These are phyloP conservation scores for Nothophoma quercina DNA, from an alignment of 2,329 filamentous ascomycete genomes.

Conservation along the genomic window DNA sequence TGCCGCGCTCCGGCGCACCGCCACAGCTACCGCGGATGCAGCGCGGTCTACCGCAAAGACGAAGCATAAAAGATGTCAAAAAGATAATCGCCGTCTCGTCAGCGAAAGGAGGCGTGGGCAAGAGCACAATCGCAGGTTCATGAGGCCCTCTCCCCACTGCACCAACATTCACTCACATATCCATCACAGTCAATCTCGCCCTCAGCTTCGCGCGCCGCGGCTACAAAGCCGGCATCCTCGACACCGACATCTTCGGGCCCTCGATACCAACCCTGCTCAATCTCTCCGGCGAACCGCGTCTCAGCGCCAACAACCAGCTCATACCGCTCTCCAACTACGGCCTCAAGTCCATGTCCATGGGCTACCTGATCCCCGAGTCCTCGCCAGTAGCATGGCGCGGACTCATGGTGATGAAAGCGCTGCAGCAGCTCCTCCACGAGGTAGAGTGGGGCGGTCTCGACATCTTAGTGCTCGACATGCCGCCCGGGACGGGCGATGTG, in stretches of 20 bases:
- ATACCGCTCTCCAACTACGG: slow-evolving; percentile 93
- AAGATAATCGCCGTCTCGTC: slow-evolving; percentile 98
- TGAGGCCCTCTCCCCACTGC: background rate
- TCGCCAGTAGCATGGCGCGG: slow-evolving; percentile 94
- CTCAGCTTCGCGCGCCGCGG: slow-evolving; percentile 85
- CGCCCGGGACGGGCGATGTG: slow-evolving; percentile 93
- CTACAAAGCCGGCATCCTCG: slow-evolving; percentile 83
- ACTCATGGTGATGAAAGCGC: slow-evolving; percentile 95
- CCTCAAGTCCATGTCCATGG: slow-evolving; percentile 98
- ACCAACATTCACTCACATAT: background rate
- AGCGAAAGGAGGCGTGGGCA: slow-evolving; percentile 97
- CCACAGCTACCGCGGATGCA: slow-evolving; percentile 76
- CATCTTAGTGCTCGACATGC: slow-evolving; percentile 86
- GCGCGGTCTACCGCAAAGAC: slow-evolving; percentile 80
- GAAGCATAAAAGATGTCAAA: slow-evolving; percentile 81
- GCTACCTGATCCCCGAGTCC: slow-evolving; percentile 81
- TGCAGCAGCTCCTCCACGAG: slow-evolving; percentile 93
- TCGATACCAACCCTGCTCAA: slow-evolving; percentile 91
- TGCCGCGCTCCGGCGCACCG: slow-evolving; percentile 75
- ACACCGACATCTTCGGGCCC: slow-evolving; percentile 96
- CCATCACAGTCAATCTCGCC: slow-evolving; percentile 72
- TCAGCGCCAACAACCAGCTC: slow-evolving; percentile 75
- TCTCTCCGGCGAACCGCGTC: slow-evolving; percentile 77
- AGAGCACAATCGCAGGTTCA: slow-evolving; percentile 86
- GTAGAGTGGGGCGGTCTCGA: slow-evolving; percentile 94